Evolutionary conservation across 331 rosid species (phyloP).

Genomic region (Cydonia oblonga): DNA sequence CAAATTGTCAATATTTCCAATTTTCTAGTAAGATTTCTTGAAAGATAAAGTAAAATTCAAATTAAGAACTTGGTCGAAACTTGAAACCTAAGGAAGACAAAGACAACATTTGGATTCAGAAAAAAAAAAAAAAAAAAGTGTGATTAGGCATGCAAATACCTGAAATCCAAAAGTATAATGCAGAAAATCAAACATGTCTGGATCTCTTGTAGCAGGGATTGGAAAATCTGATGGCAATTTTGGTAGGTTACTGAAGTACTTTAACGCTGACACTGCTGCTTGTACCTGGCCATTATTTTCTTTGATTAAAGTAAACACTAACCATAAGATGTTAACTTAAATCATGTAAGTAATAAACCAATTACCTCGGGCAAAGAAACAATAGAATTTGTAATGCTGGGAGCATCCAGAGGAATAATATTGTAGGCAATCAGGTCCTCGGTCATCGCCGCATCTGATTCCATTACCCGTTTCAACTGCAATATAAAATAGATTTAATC

Average conservation of each 20-base stretch:
- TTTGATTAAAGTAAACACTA: conserved; percentile 10
- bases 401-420: conserved; percentile 81
- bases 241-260: conserved; percentile 54
- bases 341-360: conserved; percentile 5
- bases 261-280: conserved; percentile 74
- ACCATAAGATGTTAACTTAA: neutral
- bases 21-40: neutral
- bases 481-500: neutral
- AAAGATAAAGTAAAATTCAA: neutral
- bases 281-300: conserved; percentile 45
- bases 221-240: conserved; percentile 56
- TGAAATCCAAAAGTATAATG: conserved; percentile 85
- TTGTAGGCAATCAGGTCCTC: conserved; percentile 85
- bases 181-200: conserved; percentile 72
- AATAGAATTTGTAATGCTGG: conserved; percentile 58
- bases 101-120: neutral
- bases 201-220: conserved; percentile 48
- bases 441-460: conserved; percentile 77
- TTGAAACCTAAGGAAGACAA: neutral
- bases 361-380: conserved; percentile 58
- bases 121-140: neutral
- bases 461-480: conserved; percentile 78
- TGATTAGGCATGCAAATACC: conserved; percentile 35
- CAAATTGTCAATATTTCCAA: neutral
- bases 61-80: neutral